Percentiles rank a stretch among this genome's conserved stretches.
Evolutionary conservation across 768 basidiomycete genomes (phyloP).

Genomic region (Mycena venus): DNA sequence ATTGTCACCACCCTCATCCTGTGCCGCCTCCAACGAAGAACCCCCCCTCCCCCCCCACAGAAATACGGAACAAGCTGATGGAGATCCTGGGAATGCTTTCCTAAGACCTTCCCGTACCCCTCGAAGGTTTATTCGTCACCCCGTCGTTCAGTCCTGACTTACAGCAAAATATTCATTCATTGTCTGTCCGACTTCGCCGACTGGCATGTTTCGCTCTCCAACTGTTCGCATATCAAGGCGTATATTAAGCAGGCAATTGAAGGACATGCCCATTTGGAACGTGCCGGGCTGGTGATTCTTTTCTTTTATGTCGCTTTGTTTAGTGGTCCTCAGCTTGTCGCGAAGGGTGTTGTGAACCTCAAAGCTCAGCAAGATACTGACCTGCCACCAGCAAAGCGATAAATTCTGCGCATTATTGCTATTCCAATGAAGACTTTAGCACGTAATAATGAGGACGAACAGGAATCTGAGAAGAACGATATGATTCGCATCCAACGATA

Average conservation of each 20-base stretch:
- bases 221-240: conserved; percentile 27
- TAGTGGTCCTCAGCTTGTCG: not conserved
- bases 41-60: no score
- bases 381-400: conserved; percentile 24
- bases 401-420: conserved; percentile 34
- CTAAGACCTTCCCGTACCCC: conserved; percentile 34
- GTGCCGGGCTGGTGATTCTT: conserved; percentile 34
- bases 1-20: conserved; percentile 34
- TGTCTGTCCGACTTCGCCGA: conserved; percentile 26
- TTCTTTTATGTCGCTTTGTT: no score
- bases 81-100: conserved; percentile 7
- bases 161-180: conserved; percentile 5
- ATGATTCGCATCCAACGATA: conserved; percentile 34
- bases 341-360: conserved; percentile 26
- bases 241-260: conserved; percentile 30
- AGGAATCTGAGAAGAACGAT: not conserved
- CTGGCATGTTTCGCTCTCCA: conserved; percentile 35
- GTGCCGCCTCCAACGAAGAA: conserved; percentile 38
- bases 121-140: conserved; percentile 28
- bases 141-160: conserved; percentile 24
- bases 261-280: not conserved
- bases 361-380: conserved; percentile 21
- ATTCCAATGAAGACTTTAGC: not conserved
- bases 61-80: conserved; percentile 3
- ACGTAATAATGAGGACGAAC: conserved; percentile 15